Percentiles rank a stretch among this genome's conserved stretches.
phyloP scores from a whole-genome alignment of 257 asterid species.

The Schizonepeta tenuifolia region DNA sequence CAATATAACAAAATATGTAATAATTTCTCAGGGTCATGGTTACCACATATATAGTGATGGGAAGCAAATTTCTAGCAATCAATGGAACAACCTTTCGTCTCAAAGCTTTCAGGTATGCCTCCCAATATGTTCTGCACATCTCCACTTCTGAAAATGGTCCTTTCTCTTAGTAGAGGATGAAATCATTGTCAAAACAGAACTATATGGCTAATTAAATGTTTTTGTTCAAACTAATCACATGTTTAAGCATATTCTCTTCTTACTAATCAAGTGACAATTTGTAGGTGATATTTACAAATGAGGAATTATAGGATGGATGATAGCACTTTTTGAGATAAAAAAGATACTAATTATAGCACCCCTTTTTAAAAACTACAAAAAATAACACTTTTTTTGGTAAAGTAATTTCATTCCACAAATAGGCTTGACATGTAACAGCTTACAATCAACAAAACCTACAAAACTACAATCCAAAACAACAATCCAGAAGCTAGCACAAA shows the following conservation, averaged over 20 bases:
- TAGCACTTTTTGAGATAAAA: no score
- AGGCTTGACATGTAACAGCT: no score
- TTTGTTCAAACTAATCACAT: background rate
- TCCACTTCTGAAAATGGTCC: background rate
- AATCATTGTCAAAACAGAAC: background rate
- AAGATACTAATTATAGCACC: no score
- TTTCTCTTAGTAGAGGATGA: background rate
- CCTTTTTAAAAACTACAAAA: no score
- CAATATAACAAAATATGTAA: slow-evolving; percentile 25
- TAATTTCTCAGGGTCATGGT: slow-evolving; percentile 78
- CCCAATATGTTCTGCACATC: background rate
- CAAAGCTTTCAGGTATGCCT: slow-evolving; percentile 85
- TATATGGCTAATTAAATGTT: slow-evolving; percentile 1
- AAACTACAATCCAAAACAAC: no score
- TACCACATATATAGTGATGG: slow-evolving; percentile 66
- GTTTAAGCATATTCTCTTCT: slow-evolving; percentile 1
- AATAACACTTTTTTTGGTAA: no score
- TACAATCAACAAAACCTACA: no score
- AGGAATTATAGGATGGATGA: no score
- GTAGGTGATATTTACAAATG: background rate
- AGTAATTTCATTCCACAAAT: no score
- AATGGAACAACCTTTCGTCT: slow-evolving; percentile 86
- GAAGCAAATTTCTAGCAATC: slow-evolving; percentile 48
- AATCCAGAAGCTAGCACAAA: no score
- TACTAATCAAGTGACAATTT: slow-evolving; percentile 9